Percentiles rank a stretch among this genome's conserved stretches.
Conservation (phyloP, 2,329 filamentous ascomycete genomes). For the Aschersonia sp. region DNA sequence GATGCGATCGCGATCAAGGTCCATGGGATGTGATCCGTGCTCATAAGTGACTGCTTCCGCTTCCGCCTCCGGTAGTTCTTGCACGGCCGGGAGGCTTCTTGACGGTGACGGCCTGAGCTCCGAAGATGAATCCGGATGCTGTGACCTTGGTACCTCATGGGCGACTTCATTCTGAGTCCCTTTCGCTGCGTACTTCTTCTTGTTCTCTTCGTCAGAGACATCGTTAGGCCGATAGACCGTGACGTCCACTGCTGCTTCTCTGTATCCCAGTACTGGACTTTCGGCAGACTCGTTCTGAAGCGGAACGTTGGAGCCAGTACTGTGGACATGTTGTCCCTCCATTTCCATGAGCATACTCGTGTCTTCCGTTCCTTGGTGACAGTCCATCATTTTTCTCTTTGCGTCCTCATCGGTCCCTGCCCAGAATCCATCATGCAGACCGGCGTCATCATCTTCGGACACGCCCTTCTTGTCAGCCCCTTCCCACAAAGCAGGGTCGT, state of each 20-base stretch:
- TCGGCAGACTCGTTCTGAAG: slow-evolving; percentile 15
- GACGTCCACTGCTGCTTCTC: slow-evolving; percentile 8
- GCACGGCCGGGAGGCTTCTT: slow-evolving; percentile 34
- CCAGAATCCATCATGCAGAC: slow-evolving; percentile 14
- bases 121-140: slow-evolving; percentile 12
- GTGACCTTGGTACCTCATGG: slow-evolving; percentile 6
- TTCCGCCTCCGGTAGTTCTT: slow-evolving; percentile 33
- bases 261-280: slow-evolving; percentile 23
- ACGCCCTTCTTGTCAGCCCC: slow-evolving; percentile 22
- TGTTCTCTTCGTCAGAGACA: too few relatives aligned
- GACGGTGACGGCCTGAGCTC: slow-evolving; percentile 28
- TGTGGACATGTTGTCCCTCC: too few relatives aligned
- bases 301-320: background rate
- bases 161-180: slow-evolving; percentile 17
- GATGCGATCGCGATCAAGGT: slow-evolving; percentile 21
- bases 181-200: slow-evolving; percentile 1
- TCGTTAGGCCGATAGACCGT: background rate
- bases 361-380: slow-evolving; percentile 1
- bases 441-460: slow-evolving; percentile 9
- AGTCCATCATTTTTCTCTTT: background rate
- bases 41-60: slow-evolving; percentile 20
- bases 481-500: slow-evolving; percentile 29
- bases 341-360: background rate
- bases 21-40: slow-evolving; percentile 12
- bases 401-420: slow-evolving; percentile 7